Base-by-base conservation (phyloP, 73 alveolate genomes). In the Symbiodinium natans region DNA sequence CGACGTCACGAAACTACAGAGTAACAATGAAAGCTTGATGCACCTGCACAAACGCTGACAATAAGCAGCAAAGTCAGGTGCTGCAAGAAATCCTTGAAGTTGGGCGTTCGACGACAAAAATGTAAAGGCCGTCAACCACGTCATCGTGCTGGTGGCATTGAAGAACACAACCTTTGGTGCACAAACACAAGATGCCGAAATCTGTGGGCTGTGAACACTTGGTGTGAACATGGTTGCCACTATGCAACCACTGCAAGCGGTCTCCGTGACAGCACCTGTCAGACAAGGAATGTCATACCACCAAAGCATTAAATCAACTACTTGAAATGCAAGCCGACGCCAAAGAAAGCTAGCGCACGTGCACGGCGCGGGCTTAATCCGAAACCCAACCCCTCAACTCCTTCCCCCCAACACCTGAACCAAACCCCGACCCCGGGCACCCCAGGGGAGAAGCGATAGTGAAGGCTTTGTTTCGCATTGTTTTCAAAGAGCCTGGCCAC, bases 141-240 rank as follows among this genome's bases (percentile, higher is more conserved):
- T 90, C 87, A 41, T 11, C 27, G 97, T 90, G 88, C 71, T 73
- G n/a, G 97, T 41, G 33, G 97, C 97, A 73, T 90, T 90, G 82
- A 90, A 90, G 52, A 90, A 90, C 19, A 73, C 88, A 68, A 73
- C 97, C 97, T 90, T 13, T 17, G 17, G 17, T 10, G 8, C 17
- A 17, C 63, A 48, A 48, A 48, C 8, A 48, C 63, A 48, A 48
- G 17, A 48, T 48, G 63, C 63, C 17, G 8, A 17, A 8, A 17
- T 48, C 23, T 48, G 17, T 17, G 63, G 63, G 63, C 17, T 48
- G 8, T 8, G 17, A 8, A 10, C 8, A 17, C 63, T 10, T 25
- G 33, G 41, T 29, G 39, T 23, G 36, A 1, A 25, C 19, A 19
- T n/a, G 39, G 19, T 23, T 68, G 82, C 36, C 39, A 29, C 3